phyloP scores from a whole-genome alignment of 140 eudicot species.

The Flaveria floridana region DNA sequence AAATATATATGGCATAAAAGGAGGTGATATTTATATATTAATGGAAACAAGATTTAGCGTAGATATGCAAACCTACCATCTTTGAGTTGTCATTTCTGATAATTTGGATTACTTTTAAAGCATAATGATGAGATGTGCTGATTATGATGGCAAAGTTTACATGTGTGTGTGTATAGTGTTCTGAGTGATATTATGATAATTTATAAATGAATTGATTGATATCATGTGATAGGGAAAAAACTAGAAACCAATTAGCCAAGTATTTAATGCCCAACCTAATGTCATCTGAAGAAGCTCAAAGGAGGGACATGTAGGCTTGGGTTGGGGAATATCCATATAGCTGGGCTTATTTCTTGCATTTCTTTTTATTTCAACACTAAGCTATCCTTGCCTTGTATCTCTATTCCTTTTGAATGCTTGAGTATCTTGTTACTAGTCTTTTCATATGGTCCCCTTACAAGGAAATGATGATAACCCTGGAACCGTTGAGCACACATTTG shows the following conservation, averaged over 20 bases:
- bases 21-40: slow-evolving; percentile 45
- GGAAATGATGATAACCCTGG: not conserved
- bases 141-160: not conserved
- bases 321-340: not conserved
- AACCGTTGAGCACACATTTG: not conserved
- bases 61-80: slow-evolving; percentile 5
- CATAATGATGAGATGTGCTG: not conserved
- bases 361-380: no score
- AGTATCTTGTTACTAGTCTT: not conserved
- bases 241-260: not conserved
- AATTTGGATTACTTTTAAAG: not conserved
- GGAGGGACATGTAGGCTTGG: not conserved
- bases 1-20: slow-evolving; percentile 66
- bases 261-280: not conserved
- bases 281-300: not conserved
- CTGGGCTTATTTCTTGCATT: not conserved
- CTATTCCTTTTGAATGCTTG: no score
- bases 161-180: not conserved
- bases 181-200: no score
- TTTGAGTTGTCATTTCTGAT: slow-evolving; percentile 1
- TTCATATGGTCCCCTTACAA: not conserved
- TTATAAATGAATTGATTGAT: no score
- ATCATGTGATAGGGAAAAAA: not conserved
- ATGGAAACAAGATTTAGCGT: not conserved
- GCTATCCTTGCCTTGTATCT: no score